Evolutionary conservation across 1,284 basidiomycete genomes (phyloP).

Genomic region (Ganoderma meredithae): DNA sequence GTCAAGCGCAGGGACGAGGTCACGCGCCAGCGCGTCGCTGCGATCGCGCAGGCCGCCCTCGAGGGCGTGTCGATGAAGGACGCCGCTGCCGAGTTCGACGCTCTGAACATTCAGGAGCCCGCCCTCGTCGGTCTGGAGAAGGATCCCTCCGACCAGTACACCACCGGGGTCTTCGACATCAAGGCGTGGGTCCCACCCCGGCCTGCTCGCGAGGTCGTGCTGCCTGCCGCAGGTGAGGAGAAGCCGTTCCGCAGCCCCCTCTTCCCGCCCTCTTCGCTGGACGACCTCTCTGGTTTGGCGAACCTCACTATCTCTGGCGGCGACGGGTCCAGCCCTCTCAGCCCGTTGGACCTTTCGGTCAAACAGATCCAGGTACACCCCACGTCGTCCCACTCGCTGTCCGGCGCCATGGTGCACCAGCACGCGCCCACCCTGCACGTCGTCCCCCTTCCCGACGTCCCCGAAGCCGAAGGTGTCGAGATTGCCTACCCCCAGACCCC

Average conservation of each 20-base stretch:
- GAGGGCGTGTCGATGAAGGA: background rate
- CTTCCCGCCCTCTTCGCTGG: slow-evolving; percentile 14
- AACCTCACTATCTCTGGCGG: slow-evolving; percentile 8
- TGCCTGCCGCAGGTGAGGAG: slow-evolving; percentile 9
- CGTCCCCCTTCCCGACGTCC: slow-evolving; percentile 1
- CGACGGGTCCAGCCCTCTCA: slow-evolving; percentile 7
- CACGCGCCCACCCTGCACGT: background rate
- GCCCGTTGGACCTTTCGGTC: slow-evolving; percentile 5
- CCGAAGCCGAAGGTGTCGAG: background rate
- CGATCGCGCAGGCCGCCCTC: slow-evolving; percentile 27
- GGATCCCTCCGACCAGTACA: slow-evolving; percentile 19
- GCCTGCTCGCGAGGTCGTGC: slow-evolving; percentile 1
- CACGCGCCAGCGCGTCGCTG: slow-evolving; percentile 30
- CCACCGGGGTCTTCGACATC: slow-evolving; percentile 29
- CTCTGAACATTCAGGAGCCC: background rate
- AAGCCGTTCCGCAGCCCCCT: slow-evolving; percentile 26
- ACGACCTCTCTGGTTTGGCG: slow-evolving; percentile 6
- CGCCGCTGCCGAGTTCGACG: slow-evolving; percentile 1
- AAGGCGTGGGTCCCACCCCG: slow-evolving; percentile 16
- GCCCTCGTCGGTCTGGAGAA: background rate
- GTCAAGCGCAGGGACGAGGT: slow-evolving; percentile 36
- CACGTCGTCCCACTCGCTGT: background rate
- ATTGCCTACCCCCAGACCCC: background rate
- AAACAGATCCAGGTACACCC: slow-evolving; percentile 2
- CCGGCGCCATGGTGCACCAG: background rate